Base-by-base conservation (phyloP, 345 rosid species). In the Brassica incana region DNA sequence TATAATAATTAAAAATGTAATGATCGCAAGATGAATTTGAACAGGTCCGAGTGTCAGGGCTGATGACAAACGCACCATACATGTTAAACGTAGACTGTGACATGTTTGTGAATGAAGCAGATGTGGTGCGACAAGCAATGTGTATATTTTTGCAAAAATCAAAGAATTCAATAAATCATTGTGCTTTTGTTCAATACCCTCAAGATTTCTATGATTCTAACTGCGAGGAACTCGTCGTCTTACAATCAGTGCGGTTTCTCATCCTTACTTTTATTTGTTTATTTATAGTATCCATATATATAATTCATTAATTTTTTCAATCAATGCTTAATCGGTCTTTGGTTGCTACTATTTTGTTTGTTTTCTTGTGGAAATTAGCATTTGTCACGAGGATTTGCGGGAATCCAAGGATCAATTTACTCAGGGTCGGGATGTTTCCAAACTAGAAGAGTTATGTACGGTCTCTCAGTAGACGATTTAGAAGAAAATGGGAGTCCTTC, bases 51-150 rank as follows among this genome's bases (percentile, higher is more conserved):
- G 69, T 65, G 40, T 4, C 69, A 8, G 69, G 69, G 48, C 9
- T 65, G 48, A 65, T 65, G 69, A 65, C 69, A 65, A 65, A 65
- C 18, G 69, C 69, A 9, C 69, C 69, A 8, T 65, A 65, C 50
- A 65, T 65, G 69, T 16, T 65, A 23, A 35, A 65, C 18, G 69
- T 65, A 16, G 69, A 65, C 69, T 65, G 69, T 65, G 69, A 65
- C 69, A 65, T 65, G 69, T 65, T 15, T 32, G 69, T 16, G 2
- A 65, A 35, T 35, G 69, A 65, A 3, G 48, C 69, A 65, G 69
- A 65, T 35, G 69, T 16, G 27, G 69, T 65, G 40, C 69, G 69
- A 35, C 5, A 65, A 65, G 48, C 69, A 35, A 65, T 65, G 69
- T 65, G 69, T 35, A 65, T 65, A 65, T 65, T 65, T 65, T 3